A percentile compares a stretch with the other conserved stretches of the same genome.
phyloP scores from a whole-genome alignment of 2,329 filamentous ascomycete genomes.

The Aspergillus tamarii region DNA sequence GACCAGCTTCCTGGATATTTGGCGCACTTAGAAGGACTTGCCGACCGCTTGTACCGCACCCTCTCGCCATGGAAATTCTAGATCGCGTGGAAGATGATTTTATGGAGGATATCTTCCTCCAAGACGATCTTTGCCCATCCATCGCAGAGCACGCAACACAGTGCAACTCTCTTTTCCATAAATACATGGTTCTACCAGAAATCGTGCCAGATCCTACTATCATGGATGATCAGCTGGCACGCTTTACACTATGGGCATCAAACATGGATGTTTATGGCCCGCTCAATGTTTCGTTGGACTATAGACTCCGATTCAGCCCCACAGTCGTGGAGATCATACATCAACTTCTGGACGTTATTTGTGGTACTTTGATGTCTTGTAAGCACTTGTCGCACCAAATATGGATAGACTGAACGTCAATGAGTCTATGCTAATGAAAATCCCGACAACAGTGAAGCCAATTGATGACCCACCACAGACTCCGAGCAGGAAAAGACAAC shows the following conservation, averaged over 20 bases:
- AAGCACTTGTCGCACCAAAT: conserved; percentile 10
- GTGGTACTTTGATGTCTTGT: conserved; percentile 13
- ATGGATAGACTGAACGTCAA: conserved; percentile 9
- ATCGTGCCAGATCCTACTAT: conserved; percentile 32
- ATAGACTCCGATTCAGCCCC: conserved; percentile 35
- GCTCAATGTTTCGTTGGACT: conserved; percentile 35
- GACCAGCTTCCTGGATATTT: conserved; percentile 8
- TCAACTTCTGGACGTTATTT: conserved; percentile 26
- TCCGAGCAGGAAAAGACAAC: conserved; percentile 28
- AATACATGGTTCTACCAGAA: conserved; percentile 26
- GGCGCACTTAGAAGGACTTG: not conserved
- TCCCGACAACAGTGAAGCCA: conserved; percentile 27
- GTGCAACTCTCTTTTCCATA: conserved; percentile 30
- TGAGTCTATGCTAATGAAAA: conserved; percentile 19
- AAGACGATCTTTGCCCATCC: conserved; percentile 29
- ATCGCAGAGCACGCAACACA: conserved; percentile 34
- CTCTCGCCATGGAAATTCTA: conserved; percentile 4
- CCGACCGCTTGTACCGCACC: not conserved
- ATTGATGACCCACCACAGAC: conserved; percentile 23
- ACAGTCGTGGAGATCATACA: conserved; percentile 29
- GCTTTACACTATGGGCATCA: conserved; percentile 27
- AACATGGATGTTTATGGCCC: conserved; percentile 34
- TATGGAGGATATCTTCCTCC: conserved; percentile 30
- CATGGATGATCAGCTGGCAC: conserved; percentile 30
- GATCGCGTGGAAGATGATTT: conserved; percentile 14